Evolutionary conservation across 805 yeast genomes (phyloP).

Genomic region (Zygosaccharomyces gambellarensis): DNA sequence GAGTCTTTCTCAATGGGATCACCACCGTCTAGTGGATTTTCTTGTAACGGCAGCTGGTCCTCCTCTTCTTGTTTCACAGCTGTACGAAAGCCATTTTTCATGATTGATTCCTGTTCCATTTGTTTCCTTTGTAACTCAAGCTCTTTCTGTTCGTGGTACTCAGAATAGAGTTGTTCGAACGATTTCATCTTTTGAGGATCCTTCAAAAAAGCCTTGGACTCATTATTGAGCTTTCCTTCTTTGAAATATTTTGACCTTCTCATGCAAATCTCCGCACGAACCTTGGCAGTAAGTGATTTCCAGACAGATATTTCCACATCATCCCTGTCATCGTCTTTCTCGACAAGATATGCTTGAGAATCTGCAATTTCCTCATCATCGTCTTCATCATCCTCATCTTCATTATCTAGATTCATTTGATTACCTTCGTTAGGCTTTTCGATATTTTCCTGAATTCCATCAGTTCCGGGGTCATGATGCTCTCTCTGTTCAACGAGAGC

Average conservation of each 20-base stretch:
- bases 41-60: constrained; percentile 12
- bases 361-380: constrained; percentile 43
- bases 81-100: constrained; percentile 37
- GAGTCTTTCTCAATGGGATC: constrained; percentile 37
- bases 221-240: constrained; percentile 51
- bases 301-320: constrained; percentile 79
- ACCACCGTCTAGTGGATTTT: constrained; percentile 7
- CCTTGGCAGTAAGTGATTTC: constrained; percentile 76
- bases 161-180: constrained; percentile 35
- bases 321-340: constrained; percentile 53
- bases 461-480: constrained; percentile 2
- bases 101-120: constrained; percentile 35
- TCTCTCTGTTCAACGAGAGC: too few relatives aligned
- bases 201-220: constrained; percentile 66
- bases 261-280: constrained; percentile 69
- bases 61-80: constrained; percentile 35
- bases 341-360: constrained; percentile 40
- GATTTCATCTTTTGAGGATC: constrained; percentile 64
- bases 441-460: background rate
- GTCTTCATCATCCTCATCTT: constrained; percentile 33
- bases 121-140: constrained; percentile 26
- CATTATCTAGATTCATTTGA: background rate
- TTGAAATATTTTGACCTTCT: constrained; percentile 64
- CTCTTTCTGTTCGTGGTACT: constrained; percentile 31
- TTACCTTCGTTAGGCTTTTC: constrained; percentile 9